These are phyloP conservation scores for Lipomyces starkeyi DNA, from an alignment of 805 yeast genomes.

Conservation along the genomic window DNA sequence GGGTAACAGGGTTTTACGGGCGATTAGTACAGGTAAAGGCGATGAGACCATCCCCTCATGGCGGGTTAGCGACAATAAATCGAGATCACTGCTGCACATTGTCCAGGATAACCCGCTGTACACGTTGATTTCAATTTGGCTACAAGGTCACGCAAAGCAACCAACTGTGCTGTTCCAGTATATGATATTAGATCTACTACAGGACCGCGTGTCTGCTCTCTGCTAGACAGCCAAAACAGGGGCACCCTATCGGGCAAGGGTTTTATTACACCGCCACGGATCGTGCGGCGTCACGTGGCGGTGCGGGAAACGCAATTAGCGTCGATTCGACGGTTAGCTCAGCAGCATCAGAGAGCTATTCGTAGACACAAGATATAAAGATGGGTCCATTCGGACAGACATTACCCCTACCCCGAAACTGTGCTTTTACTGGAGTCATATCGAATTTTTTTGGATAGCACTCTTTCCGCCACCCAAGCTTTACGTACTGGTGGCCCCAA, in stretches of 20 bases:
- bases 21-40: background rate
- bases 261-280: background rate
- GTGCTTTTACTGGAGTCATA: background rate
- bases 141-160: no score
- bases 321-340: background rate
- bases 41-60: background rate
- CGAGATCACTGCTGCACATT: background rate
- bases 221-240: background rate
- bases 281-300: constrained; percentile 10
- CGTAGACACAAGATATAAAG: background rate
- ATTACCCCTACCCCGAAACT: background rate
- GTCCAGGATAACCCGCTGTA: background rate
- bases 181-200: background rate
- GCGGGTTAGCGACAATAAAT: background rate
- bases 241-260: background rate
- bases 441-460: background rate
- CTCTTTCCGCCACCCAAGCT: background rate
- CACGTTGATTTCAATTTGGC: no score
- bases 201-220: background rate
- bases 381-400: background rate
- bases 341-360: background rate
- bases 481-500: background rate
- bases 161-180: background rate
- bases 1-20: background rate
- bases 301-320: background rate